A percentile compares a stretch with the other conserved stretches of the same genome.
phyloP scores from a whole-genome alignment of 2,329 filamentous ascomycete genomes.

The Dothistroma pini region DNA sequence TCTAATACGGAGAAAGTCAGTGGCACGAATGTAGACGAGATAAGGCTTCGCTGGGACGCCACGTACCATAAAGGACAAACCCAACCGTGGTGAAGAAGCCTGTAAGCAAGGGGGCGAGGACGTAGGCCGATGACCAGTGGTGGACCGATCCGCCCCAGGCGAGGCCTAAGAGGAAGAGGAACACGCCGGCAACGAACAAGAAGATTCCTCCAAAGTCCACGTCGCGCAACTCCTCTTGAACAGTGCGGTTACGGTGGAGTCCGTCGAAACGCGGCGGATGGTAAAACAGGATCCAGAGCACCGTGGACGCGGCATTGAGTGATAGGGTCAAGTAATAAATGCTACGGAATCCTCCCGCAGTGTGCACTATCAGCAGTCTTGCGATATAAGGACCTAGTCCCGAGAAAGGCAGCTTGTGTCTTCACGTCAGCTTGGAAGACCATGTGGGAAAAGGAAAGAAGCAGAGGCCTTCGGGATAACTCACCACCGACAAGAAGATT shows the following conservation, averaged over 20 bases:
- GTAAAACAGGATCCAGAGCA: constrained; percentile 4
- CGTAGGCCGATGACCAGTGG: constrained; percentile 5
- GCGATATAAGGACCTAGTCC: background rate
- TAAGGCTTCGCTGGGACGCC: background rate
- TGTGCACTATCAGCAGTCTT: constrained; percentile 5
- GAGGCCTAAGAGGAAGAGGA: constrained; percentile 19
- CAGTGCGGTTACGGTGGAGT: constrained; percentile 5
- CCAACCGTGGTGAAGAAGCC: background rate
- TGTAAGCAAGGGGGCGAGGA: background rate
- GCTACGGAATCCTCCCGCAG: background rate
- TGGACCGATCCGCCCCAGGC: constrained; percentile 16
- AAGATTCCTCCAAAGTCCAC: constrained; percentile 20
- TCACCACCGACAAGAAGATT: background rate
- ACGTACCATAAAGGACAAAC: constrained; percentile 2
- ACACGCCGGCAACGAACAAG: constrained; percentile 15
- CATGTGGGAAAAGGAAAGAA: no score
- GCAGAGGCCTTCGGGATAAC: no score
- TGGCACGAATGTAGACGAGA: background rate
- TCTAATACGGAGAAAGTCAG: background rate
- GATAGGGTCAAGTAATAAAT: constrained; percentile 1
- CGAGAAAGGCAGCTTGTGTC: constrained; percentile 2
- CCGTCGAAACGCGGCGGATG: constrained; percentile 8
- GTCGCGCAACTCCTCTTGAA: constrained; percentile 15
- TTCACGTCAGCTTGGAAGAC: no score
- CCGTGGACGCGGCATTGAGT: background rate